Base-by-base conservation (phyloP, 306 rosid genomes). In the Acmispon strigosus region DNA sequence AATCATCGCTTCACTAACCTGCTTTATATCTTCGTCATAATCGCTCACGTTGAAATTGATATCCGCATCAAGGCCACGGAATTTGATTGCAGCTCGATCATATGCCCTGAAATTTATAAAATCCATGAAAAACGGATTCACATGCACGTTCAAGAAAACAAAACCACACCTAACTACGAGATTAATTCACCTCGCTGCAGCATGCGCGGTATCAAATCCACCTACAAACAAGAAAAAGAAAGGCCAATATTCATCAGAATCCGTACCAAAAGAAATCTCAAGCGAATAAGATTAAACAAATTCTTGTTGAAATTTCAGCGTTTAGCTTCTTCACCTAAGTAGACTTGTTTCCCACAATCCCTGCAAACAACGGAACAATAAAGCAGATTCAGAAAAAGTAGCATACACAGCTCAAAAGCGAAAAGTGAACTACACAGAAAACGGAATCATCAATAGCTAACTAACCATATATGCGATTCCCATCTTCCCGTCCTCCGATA, bases 381-480 rank as follows among this genome's bases (percentile, higher is more conserved):
- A 45, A 54, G 39, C 13, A 14, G 12, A 44, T 58, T 76, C 66
- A 67, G 64, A 37, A 70, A 36, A 9, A 50, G 52, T 14, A 11
- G 1, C 22, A 53, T 39, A 22, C 3, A 49, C 12, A 18, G 58
- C 11, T 16, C 15, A 55, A 49, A 50, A 12, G 6, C 9, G 10
- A 73, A 36, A 48, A 54, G 22, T 22, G 53, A 51, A 66, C 61
- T 24, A 59, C 29, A 20, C 36, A 55, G 48, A 29, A 14, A 7
- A 58, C 12, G 22, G 54, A 43, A 62, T 32, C 39, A 62, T 42
- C 32, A 19, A 75, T 50, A 6, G 37, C 37, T 32, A 32, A 32
- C 88, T 29, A 34, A 92, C 98, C 98, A 92, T 56, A 92, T 92
- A 73, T 92, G 98, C 60, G 98, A 92, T 81, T 92, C 98, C 98